Percentiles rank a stretch among this genome's conserved stretches.
Evolutionary conservation across 768 basidiomycete genomes (phyloP).

Genomic region (Amanita fuliginea): DNA sequence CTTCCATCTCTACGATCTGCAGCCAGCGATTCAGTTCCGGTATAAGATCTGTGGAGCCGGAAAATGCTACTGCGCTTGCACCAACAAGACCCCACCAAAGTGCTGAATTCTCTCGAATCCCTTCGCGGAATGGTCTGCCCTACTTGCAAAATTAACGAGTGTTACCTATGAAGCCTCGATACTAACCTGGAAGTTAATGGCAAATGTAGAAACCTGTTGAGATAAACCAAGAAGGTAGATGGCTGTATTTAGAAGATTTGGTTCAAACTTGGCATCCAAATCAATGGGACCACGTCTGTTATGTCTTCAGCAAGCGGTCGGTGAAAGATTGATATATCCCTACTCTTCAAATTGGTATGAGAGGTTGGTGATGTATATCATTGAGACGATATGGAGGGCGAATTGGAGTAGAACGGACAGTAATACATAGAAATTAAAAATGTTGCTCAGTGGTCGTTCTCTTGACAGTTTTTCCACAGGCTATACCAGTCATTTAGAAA

Average conservation of each 20-base stretch:
- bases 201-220: constrained; percentile 97
- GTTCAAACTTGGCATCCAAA: constrained; percentile 94
- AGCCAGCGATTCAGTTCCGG: constrained; percentile 96
- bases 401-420: constrained; percentile 90
- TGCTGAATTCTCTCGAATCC: constrained; percentile 92
- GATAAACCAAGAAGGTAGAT: constrained; percentile 93
- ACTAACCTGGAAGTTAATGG: constrained; percentile 89
- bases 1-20: constrained; percentile 88
- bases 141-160: constrained; percentile 16
- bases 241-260: constrained; percentile 88
- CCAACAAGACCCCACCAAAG: constrained; percentile 88
- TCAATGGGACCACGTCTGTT: constrained; percentile 66
- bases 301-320: constrained; percentile 5
- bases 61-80: constrained; percentile 85
- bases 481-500: constrained; percentile 25
- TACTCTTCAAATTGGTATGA: constrained; percentile 71
- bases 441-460: constrained; percentile 89
- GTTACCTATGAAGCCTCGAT: not conserved
- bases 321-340: constrained; percentile 19
- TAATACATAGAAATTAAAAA: constrained; percentile 94
- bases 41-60: constrained; percentile 86
- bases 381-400: constrained; percentile 78
- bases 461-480: constrained; percentile 94
- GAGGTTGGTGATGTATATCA: constrained; percentile 90
- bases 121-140: constrained; percentile 97